Conservation (phyloP, 2,329 filamentous ascomycete species). For the Penicillium carneum region DNA sequence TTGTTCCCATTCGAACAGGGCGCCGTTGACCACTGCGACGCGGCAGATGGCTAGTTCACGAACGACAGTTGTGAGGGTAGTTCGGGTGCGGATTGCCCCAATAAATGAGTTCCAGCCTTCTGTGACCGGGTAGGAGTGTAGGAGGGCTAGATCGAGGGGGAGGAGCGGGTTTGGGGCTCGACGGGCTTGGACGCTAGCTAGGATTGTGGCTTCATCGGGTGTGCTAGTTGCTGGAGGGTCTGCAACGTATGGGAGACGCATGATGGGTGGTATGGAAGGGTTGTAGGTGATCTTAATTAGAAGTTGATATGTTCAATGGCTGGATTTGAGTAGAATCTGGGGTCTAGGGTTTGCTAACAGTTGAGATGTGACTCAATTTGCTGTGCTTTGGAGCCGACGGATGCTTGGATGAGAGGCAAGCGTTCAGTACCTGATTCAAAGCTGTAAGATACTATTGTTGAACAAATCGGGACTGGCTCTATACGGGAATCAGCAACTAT, state of each 20-base stretch:
- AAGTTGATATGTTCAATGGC: background rate
- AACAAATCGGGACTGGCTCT: background rate
- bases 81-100: slow-evolving; percentile 62
- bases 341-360: slow-evolving; percentile 6
- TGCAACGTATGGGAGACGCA: slow-evolving; percentile 63
- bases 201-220: slow-evolving; percentile 58
- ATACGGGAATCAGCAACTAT: slow-evolving; percentile 17
- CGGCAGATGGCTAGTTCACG: slow-evolving; percentile 82
- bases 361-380: background rate
- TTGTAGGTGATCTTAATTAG: background rate
- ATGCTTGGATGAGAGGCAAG: background rate
- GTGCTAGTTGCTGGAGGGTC: slow-evolving; percentile 58
- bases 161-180: slow-evolving; percentile 60
- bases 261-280: slow-evolving; percentile 35
- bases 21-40: slow-evolving; percentile 79
- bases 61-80: slow-evolving; percentile 59
- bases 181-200: slow-evolving; percentile 60
- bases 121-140: slow-evolving; percentile 63
- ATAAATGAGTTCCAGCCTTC: slow-evolving; percentile 68
- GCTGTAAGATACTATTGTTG: background rate
- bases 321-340: slow-evolving; percentile 7
- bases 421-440: background rate
- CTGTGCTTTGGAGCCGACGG: background rate
- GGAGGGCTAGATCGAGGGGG: slow-evolving; percentile 61
- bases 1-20: slow-evolving; percentile 85